Percentiles rank a stretch among this genome's conserved stretches.
Evolutionary conservation across 495 filamentous ascomycete species (phyloP).

Genomic region (Penicillium goetzii): DNA sequence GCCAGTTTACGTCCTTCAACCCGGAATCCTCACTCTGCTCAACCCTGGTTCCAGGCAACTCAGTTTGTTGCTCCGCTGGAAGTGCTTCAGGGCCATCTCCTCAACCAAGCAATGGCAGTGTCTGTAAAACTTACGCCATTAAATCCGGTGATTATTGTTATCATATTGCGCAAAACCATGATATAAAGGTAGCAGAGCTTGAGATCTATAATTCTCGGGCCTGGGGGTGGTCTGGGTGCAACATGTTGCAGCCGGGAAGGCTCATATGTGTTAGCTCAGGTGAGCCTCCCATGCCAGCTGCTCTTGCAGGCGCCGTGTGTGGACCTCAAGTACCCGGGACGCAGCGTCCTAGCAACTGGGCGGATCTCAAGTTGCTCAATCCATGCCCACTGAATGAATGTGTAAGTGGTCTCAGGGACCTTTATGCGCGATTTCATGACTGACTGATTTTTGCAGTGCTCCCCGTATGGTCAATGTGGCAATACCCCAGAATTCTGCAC

Average conservation of each 20-base stretch:
- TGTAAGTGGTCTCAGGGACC: conserved; percentile 7
- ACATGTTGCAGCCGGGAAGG: conserved; percentile 4
- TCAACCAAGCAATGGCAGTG: background rate
- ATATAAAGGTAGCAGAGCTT: conserved; percentile 15
- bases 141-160: conserved; percentile 15
- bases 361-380: conserved; percentile 22
- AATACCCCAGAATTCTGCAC: background rate
- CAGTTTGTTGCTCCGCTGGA: background rate
- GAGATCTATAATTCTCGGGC: conserved; percentile 18
- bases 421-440: background rate
- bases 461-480: conserved; percentile 11
- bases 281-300: conserved; percentile 25
- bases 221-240: conserved; percentile 23
- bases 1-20: background rate
- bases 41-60: background rate
- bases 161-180: conserved; percentile 10
- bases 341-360: conserved; percentile 17
- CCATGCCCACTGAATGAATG: conserved; percentile 18
- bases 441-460: background rate
- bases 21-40: background rate
- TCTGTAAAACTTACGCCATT: conserved; percentile 12
- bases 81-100: no score
- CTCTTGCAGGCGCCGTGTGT: conserved; percentile 24
- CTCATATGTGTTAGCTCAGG: conserved; percentile 26
- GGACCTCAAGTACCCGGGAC: conserved; percentile 29